Conservation (phyloP, 1,284 basidiomycete genomes). For the Fistulina hepatica region DNA sequence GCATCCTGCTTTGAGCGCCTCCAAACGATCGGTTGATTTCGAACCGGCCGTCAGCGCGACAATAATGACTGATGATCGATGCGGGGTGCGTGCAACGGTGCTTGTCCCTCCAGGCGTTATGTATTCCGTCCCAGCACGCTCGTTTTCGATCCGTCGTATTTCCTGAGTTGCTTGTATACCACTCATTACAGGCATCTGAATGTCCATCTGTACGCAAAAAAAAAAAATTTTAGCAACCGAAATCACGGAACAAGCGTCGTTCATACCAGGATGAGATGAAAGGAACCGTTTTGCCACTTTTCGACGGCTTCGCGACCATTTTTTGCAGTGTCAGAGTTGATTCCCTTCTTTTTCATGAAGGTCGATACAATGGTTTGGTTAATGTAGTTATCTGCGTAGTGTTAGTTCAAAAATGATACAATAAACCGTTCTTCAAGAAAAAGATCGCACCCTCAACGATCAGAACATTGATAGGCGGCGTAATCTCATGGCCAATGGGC, state of each 20-base stretch:
- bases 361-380: slow-evolving; percentile 95
- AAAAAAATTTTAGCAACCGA: slow-evolving; percentile 6
- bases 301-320: slow-evolving; percentile 94
- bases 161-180: slow-evolving; percentile 96
- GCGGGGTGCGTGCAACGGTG: slow-evolving; percentile 43
- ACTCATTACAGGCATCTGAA: slow-evolving; percentile 98
- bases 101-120: slow-evolving; percentile 35
- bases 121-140: slow-evolving; percentile 59
- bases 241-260: slow-evolving; percentile 19
- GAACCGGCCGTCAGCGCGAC: slow-evolving; percentile 96
- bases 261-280: slow-evolving; percentile 87
- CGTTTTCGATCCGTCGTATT: slow-evolving; percentile 79
- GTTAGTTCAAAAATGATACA: slow-evolving; percentile 5
- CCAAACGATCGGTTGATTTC: slow-evolving; percentile 80
- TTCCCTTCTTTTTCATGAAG: slow-evolving; percentile 94
- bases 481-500: slow-evolving; percentile 42
- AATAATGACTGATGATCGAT: slow-evolving; percentile 94
- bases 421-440: slow-evolving; percentile 6
- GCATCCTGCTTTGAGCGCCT: slow-evolving; percentile 93
- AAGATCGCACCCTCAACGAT: slow-evolving; percentile 79
- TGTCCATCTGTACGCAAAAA: slow-evolving; percentile 81
- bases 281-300: slow-evolving; percentile 90
- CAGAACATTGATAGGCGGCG: slow-evolving; percentile 91
- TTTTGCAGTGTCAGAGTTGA: slow-evolving; percentile 90
- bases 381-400: slow-evolving; percentile 83